Conservation (phyloP, 352 stramenopile genomes). For the Thraustochytrium sp. region DNA sequence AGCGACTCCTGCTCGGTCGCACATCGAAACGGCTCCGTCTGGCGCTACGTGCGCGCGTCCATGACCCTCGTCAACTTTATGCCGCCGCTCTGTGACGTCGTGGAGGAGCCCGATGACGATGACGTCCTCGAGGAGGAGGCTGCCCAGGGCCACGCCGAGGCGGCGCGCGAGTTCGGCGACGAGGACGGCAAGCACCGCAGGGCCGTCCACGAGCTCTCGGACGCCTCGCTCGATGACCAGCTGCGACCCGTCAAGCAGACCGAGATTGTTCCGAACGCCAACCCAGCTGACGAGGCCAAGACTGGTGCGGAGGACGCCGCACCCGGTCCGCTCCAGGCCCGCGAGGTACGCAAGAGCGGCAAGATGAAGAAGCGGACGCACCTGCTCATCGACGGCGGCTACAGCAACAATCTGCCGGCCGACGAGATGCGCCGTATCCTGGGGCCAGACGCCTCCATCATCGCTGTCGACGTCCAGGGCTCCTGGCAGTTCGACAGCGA, state of each 20-base stretch:
- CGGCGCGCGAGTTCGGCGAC: not conserved
- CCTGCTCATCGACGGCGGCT: constrained; percentile 77
- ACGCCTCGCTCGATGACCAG: too few relatives aligned
- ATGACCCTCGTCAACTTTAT: constrained; percentile 63
- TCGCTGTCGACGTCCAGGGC: constrained; percentile 78
- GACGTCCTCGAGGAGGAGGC: not conserved
- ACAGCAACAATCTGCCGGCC: constrained; percentile 85
- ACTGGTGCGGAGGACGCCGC: not conserved
- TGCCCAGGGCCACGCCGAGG: not conserved
- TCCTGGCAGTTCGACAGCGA: constrained; percentile 67
- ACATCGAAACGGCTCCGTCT: constrained; percentile 70
- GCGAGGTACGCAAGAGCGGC: not conserved
- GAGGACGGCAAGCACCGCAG: not conserved
- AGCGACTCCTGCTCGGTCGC: constrained; percentile 75
- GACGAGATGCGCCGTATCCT: constrained; percentile 63
- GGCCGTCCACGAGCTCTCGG: not conserved
- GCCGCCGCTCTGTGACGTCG: constrained; percentile 47
- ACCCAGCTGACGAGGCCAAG: not conserved
- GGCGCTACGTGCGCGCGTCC: constrained; percentile 79
- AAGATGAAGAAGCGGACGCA: constrained; percentile 42
- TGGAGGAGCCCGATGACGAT: constrained; percentile 25
- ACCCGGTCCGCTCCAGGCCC: not conserved
- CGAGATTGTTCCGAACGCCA: too few relatives aligned
- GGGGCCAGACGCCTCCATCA: constrained; percentile 73
- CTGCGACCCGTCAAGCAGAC: too few relatives aligned